Evolutionary conservation across 345 rosid genomes (phyloP), one percentile per base, ranked within the genome.

Genomic region (Hibiscus syriacus): DNA sequence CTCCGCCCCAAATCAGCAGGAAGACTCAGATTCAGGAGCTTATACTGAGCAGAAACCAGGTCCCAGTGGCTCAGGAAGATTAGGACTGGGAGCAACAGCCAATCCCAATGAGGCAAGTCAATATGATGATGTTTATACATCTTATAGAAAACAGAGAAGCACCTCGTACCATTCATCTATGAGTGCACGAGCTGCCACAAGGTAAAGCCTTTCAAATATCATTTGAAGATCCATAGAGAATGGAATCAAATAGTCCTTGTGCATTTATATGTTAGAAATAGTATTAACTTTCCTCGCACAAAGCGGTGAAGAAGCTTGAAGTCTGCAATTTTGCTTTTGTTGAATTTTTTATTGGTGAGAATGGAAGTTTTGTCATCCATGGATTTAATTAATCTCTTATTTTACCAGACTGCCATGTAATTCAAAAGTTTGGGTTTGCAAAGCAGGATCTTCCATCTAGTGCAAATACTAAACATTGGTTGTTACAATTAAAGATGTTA

Each of bases 111-210:
- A 89, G 77, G 84, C 81, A 41, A 87, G 89, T 75, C 98, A 91
- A 73, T 94, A 94, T 32, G 98, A 94, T 45, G 98, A 91, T 72
- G 98, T 94, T 64, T 91, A 94, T 77, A 78, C 95, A 26, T 94
- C 97, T 63, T 94, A 94, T 68, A 79, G 97, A 80, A 94, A 94
- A 79, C 96, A 91, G 75, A 79, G 96, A 77, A 94, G 99, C 83
- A 91, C 92, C 48, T 85, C 50, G 58, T 94, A 91, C 76, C 99
- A 94, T 74, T 74, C 95, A 46, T 86, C 97, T 66, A 86, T 91
- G 98, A 91, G 96, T 81, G 96, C 84, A 16, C 87, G 92, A 79
- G 84, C 97, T 34, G 79, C 87, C 56, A 69, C 86, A 1, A 85
- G 87, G 77, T 90, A 71, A 73, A 39, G 17, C 53, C 61, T 54